Evolutionary conservation across 805 yeast genomes (phyloP), one percentile per base, ranked within the genome.

Genomic region (Schwanniomyces polymorphus): DNA sequence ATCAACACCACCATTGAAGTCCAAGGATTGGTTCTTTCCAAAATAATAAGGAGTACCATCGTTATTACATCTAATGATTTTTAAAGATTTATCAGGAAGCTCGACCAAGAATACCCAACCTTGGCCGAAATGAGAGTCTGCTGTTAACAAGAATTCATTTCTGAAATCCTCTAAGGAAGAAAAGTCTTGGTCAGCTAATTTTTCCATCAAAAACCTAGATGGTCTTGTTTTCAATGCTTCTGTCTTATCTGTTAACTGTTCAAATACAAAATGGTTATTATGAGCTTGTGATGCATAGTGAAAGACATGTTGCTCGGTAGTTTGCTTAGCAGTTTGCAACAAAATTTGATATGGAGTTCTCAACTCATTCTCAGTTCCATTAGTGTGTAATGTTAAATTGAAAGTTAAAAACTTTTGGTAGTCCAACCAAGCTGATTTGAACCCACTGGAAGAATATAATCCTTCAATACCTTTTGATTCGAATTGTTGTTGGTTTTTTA

Each of bases 241-340:
- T 4, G 58, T 46, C 47, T 60, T 59, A 41, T 65, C 63, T 10
- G 68, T 55, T 41, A 85, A 69, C 59, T 86, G 87, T 64, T 86
- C 82, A 60, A 91, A 84, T 58, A 87, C 90, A 43, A 94, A 76
- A 68, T 92, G 99, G 72, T 94, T 94, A 70, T 91, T 91, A 71
- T 88, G 92, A 2, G 91, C 84, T 63, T 88, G 96, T 4, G 97
- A 88, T 2, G 98, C 97, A 60, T 78, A 81, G 68, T 91, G 94
- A 76, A 85, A 91, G n/a, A 81, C 67, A 46, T 81, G 80, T 28
- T 91, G 84, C 57, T 81, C 80, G 27, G 82, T 80, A 27, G 87
- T 74, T 52, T 82, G 80, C 57, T 80, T 79, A 3, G 91, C 86
- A 0, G 94, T 82, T 53, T 83, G 78, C 49, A 82, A 67, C 48